phyloP scores from a whole-genome alignment of 768 basidiomycete genomes.

The Leccinum boreale region DNA sequence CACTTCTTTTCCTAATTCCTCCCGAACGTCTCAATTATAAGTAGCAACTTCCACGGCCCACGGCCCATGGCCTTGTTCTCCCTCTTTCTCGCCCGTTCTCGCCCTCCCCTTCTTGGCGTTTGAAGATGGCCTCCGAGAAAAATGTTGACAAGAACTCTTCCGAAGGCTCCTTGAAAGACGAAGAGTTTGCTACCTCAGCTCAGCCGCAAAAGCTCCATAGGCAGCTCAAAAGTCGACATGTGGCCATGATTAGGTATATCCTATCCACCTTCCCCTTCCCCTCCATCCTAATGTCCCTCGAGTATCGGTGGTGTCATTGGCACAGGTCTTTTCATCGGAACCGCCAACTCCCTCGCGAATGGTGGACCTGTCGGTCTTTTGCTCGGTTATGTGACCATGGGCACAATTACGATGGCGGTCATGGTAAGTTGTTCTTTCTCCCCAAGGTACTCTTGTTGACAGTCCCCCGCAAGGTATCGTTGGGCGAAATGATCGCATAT shows the following conservation, averaged over 20 bases:
- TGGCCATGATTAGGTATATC: constrained; percentile 76
- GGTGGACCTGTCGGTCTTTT: constrained; percentile 45
- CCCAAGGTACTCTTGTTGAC: not conserved
- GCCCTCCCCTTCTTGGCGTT: not conserved
- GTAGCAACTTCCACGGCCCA: not conserved
- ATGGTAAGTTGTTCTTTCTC: constrained; percentile 22
- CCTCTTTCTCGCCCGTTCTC: too few relatives aligned
- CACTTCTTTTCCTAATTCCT: too few relatives aligned
- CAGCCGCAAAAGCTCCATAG: constrained; percentile 38
- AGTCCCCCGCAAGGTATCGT: constrained; percentile 34
- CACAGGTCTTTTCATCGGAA: not conserved
- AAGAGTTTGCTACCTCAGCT: constrained; percentile 11
- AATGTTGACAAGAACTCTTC: constrained; percentile 7
- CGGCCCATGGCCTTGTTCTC: not conserved
- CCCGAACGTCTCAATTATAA: not conserved
- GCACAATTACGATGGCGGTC: constrained; percentile 31
- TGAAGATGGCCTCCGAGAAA: constrained; percentile 24
- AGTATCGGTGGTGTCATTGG: constrained; percentile 51
- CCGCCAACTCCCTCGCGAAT: constrained; percentile 20
- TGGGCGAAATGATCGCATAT: constrained; percentile 61
- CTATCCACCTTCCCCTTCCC: too few relatives aligned
- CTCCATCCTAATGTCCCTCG: constrained; percentile 2
- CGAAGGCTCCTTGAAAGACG: constrained; percentile 20
- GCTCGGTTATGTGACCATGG: constrained; percentile 36
- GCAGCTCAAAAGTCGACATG: constrained; percentile 73